A percentile compares a stretch with the other conserved stretches of the same genome.
Evolutionary conservation across 257 asterid genomes (phyloP).

Genomic region (Lantana camara): DNA sequence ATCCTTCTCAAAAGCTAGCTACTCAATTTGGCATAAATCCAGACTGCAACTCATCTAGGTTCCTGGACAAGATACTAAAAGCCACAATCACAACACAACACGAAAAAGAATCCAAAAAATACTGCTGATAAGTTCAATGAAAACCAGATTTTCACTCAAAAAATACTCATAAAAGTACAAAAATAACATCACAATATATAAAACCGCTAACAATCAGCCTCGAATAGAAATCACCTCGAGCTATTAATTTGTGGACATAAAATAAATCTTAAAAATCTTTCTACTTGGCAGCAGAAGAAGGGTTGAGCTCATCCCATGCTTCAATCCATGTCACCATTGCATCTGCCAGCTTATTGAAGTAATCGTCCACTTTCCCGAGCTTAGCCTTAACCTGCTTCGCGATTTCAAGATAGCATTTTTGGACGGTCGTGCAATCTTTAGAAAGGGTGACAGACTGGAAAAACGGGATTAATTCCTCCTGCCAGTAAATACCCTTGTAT

Average conservation of each 20-base stretch:
- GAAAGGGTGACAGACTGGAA: constrained; percentile 45
- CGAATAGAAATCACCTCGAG: too few relatives aligned
- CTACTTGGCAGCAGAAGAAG: constrained; percentile 29
- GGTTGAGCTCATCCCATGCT: constrained; percentile 53
- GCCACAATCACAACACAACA: not conserved
- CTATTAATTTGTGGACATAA: not conserved
- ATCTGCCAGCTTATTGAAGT: constrained; percentile 49
- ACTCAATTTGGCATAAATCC: too few relatives aligned
- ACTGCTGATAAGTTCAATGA: not conserved
- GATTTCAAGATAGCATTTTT: constrained; percentile 49
- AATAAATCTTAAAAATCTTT: not conserved
- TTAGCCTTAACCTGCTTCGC: constrained; percentile 51
- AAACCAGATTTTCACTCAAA: not conserved
- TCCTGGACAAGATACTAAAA: not conserved
- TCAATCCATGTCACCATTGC: constrained; percentile 53
- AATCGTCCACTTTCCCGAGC: constrained; percentile 50
- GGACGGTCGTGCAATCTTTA: constrained; percentile 52
- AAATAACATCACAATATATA: too few relatives aligned
- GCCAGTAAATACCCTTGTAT: constrained; percentile 62
- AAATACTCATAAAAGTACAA: not conserved
- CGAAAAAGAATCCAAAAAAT: not conserved
- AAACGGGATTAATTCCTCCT: constrained; percentile 54
- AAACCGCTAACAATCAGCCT: too few relatives aligned
- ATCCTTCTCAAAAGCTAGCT: too few relatives aligned
- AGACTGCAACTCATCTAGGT: too few relatives aligned